Evolutionary conservation across 2,329 filamentous ascomycete genomes (phyloP).

Genomic region (Trichothecium sympodiale): DNA sequence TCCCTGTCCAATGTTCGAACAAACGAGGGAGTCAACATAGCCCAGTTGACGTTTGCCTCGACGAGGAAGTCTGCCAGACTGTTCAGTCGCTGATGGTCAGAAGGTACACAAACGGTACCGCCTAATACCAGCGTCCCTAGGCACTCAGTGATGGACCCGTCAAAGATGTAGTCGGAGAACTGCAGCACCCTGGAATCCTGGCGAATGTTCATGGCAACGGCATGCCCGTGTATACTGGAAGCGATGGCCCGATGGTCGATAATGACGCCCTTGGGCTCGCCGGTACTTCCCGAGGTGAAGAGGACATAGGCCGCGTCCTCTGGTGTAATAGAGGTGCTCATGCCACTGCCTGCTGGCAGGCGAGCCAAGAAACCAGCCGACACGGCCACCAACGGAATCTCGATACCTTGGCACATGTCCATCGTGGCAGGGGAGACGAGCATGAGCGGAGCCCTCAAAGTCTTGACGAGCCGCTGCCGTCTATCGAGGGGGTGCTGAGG

Average conservation of each 20-base stretch:
- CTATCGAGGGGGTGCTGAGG: constrained; percentile 11
- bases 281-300: constrained; percentile 11
- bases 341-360: too few relatives aligned
- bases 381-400: neutral
- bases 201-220: too few relatives aligned
- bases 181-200: too few relatives aligned
- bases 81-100: constrained; percentile 8
- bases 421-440: neutral
- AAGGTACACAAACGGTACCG: neutral
- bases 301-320: constrained; percentile 7
- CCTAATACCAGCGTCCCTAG: neutral
- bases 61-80: constrained; percentile 2
- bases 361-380: too few relatives aligned
- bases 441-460: too few relatives aligned
- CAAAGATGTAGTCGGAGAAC: constrained; percentile 1
- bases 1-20: constrained; percentile 3
- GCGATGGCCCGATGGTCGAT: too few relatives aligned
- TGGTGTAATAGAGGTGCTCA: neutral
- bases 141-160: neutral
- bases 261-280: constrained; percentile 10
- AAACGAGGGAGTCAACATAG: constrained; percentile 1
- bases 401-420: neutral
- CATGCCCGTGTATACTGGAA: too few relatives aligned
- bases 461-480: constrained; percentile 6
- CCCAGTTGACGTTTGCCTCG: constrained; percentile 5